These are phyloP conservation scores for Avicennia marina DNA, from an alignment of 257 asterid genomes.

Conservation along the genomic window DNA sequence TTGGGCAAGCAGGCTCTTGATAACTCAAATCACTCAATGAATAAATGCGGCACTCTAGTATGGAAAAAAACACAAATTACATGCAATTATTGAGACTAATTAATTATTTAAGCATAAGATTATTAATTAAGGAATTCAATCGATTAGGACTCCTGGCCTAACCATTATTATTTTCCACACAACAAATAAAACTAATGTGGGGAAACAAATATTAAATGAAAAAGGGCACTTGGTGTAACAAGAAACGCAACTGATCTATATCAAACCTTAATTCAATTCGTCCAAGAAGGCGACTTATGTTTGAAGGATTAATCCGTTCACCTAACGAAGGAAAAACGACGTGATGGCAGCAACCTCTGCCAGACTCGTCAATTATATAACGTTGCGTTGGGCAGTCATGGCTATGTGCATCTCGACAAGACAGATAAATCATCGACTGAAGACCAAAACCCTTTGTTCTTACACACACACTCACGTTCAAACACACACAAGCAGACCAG, in stretches of 20 bases:
- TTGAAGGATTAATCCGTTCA: slow-evolving; percentile 43
- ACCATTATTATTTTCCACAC: neutral
- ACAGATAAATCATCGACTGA: slow-evolving; percentile 23
- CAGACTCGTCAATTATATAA: slow-evolving; percentile 37
- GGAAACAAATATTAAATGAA: too few relatives aligned
- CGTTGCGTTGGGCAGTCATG: slow-evolving; percentile 39
- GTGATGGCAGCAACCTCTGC: slow-evolving; percentile 25
- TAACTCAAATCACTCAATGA: too few relatives aligned
- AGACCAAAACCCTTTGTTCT: slow-evolving; percentile 4
- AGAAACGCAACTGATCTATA: neutral
- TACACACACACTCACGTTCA: neutral
- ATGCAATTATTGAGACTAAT: too few relatives aligned
- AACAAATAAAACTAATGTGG: neutral
- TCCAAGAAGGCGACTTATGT: slow-evolving; percentile 18
- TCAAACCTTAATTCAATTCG: neutral
- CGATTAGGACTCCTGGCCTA: neutral
- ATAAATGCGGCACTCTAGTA: too few relatives aligned
- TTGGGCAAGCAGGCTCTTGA: too few relatives aligned
- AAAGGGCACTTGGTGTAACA: slow-evolving; percentile 24
- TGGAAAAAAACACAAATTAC: too few relatives aligned
- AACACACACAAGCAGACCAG: neutral
- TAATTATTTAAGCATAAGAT: too few relatives aligned
- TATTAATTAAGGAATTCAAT: too few relatives aligned
- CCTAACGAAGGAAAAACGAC: slow-evolving; percentile 78
- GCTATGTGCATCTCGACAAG: slow-evolving; percentile 27